Conservation (phyloP, 2,329 filamentous ascomycete species). For the Aspergillus felis region DNA sequence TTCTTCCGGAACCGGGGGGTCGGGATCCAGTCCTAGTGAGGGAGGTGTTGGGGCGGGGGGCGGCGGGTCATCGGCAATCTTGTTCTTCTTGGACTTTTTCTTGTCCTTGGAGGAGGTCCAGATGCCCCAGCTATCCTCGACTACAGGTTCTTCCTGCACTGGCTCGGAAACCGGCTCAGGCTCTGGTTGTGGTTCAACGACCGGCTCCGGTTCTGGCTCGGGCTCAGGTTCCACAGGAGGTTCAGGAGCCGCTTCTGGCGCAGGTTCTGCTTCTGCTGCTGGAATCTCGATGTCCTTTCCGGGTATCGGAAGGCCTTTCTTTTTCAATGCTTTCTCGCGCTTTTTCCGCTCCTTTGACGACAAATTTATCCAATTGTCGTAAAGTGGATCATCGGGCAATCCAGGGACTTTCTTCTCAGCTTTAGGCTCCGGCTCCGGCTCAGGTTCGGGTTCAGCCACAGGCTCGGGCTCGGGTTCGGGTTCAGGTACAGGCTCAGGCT, state of each 20-base stretch:
- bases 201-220: slow-evolving; percentile 18
- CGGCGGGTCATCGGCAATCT: slow-evolving; percentile 40
- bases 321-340: slow-evolving; percentile 30
- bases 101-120: slow-evolving; percentile 43
- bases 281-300: slow-evolving; percentile 24
- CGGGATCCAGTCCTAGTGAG: slow-evolving; percentile 40
- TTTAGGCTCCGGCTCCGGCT: slow-evolving; percentile 19
- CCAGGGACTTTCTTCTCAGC: slow-evolving; percentile 21
- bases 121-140: slow-evolving; percentile 29
- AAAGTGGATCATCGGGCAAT: slow-evolving; percentile 35
- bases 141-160: slow-evolving; percentile 16
- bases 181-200: slow-evolving; percentile 13
- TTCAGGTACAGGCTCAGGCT: slow-evolving; percentile 21
- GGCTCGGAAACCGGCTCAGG: slow-evolving; percentile 23
- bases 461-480: slow-evolving; percentile 21
- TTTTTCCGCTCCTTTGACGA: slow-evolving; percentile 45
- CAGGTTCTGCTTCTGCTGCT: slow-evolving; percentile 17
- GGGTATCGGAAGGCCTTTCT: slow-evolving; percentile 28
- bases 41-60: slow-evolving; percentile 48
- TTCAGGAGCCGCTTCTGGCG: slow-evolving; percentile 19
- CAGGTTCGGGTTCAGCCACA: slow-evolving; percentile 31
- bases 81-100: slow-evolving; percentile 48
- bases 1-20: slow-evolving; percentile 28
- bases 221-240: slow-evolving; percentile 11
- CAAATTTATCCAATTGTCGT: slow-evolving; percentile 32